These are phyloP conservation scores for Neurospora discreta DNA, from an alignment of 495 filamentous ascomycete genomes.

Conservation along the genomic window DNA sequence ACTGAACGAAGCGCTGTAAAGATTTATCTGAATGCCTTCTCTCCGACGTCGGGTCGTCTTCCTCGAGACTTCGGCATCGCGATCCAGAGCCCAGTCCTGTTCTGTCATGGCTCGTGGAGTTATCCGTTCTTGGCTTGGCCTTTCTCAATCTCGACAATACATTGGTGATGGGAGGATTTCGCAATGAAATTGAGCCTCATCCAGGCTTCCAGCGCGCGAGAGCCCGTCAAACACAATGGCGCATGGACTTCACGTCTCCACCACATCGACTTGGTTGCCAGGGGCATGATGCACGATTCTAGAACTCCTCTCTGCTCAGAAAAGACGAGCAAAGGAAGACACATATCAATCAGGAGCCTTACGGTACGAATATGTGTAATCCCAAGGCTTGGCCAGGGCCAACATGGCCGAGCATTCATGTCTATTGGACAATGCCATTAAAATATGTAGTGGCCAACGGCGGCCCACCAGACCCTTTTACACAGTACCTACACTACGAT, in stretches of 20 bases:
- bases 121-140: neutral
- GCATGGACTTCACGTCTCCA: neutral
- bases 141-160: neutral
- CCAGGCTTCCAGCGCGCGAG: neutral
- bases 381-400: neutral
- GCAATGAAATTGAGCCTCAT: neutral
- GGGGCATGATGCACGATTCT: neutral
- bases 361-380: neutral
- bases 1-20: neutral
- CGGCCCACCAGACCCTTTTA: neutral
- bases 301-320: neutral
- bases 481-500: too few relatives aligned
- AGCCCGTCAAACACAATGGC: neutral
- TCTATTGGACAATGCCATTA: neutral
- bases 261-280: neutral
- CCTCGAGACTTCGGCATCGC: neutral
- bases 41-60: neutral
- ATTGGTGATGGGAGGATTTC: neutral
- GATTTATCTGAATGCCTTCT: neutral
- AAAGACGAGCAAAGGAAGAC: neutral
- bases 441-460: neutral
- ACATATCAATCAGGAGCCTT: neutral
- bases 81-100: neutral
- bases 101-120: neutral
- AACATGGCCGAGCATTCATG: neutral